Evolutionary conservation across 2,329 filamentous ascomycete species (phyloP), one percentile per base, ranked within the genome.

Genomic region (Pestalotiopsis sp.): DNA sequence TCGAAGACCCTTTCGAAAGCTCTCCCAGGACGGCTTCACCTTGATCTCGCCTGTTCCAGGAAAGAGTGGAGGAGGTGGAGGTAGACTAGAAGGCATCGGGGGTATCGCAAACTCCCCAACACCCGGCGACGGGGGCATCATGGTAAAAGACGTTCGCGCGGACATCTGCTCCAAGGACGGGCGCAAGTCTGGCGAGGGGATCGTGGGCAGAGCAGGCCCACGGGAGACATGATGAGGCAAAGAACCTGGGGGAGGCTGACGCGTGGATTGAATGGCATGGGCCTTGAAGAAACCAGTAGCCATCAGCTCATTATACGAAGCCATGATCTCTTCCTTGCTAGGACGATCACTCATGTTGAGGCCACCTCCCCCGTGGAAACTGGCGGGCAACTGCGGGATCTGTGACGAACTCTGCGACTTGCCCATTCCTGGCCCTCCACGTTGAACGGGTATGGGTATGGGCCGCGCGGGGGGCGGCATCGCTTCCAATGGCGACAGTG

Each of bases 271-370:
- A 70, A 89, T 89, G 66, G 87, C 87, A 70, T 88, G 87, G 27
- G 84, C 80, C 61, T 84, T 81, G 76, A 90, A 90, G 82, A 90
- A 90, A 69, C 87, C 87, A 5, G 83, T 83, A 2, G 86, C 83
- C 72, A 89, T 82, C 68, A 90, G 82, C 71, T 86, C 79, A 71
- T 88, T 84, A 76, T 90, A 90, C 74, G 82, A 88, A 69, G 84
- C 83, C 74, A 88, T 72, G 66, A 89, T 83, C 68, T 89, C 86
- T 65, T 90, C 87, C 3, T 80, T 76, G 4, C 79, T 75, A 36
- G 78, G 81, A 56, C 77, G 78, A 67, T 74, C 65, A 27, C 49
- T 60, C 27, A 64, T 64, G 23, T 27, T 62, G 38, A 20, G 56
- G 69, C 64, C n/a, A 52, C 38, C 49, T 12, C 27, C 17, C 17